Conservation (phyloP, 129 eudicot species). For the Escallonia rubra region DNA sequence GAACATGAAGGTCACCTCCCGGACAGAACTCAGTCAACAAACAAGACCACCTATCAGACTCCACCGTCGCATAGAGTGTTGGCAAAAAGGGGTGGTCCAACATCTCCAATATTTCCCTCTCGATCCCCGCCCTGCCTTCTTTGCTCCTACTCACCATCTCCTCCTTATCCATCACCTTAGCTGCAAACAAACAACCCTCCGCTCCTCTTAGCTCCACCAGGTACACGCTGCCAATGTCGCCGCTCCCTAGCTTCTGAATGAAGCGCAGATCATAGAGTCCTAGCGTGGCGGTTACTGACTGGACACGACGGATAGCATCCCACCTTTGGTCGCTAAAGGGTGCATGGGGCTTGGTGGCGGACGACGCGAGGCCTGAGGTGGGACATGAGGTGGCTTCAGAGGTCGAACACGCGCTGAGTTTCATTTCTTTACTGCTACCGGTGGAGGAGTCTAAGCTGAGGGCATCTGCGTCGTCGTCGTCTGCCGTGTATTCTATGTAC, state of each 20-base stretch:
- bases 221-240: slow-evolving; percentile 76
- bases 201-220: slow-evolving; percentile 64
- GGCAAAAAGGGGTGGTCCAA: slow-evolving; percentile 82
- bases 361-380: slow-evolving; percentile 4
- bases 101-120: slow-evolving; percentile 61
- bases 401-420: slow-evolving; percentile 35
- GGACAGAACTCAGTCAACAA: slow-evolving; percentile 80
- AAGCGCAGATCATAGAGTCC: slow-evolving; percentile 38
- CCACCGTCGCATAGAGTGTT: slow-evolving; percentile 49
- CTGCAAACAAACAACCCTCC: slow-evolving; percentile 58
- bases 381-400: slow-evolving; percentile 30
- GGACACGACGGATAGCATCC: slow-evolving; percentile 30
- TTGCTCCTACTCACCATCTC: slow-evolving; percentile 57
- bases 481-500: not conserved
- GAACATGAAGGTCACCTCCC: slow-evolving; percentile 75
- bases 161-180: slow-evolving; percentile 83
- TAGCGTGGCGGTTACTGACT: slow-evolving; percentile 15
- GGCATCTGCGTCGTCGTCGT: slow-evolving; percentile 18
- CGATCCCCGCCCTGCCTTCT: slow-evolving; percentile 59
- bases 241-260: slow-evolving; percentile 57
- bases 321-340: slow-evolving; percentile 22
- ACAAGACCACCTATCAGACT: slow-evolving; percentile 60
- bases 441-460: slow-evolving; percentile 27
- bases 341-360: slow-evolving; percentile 24
- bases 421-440: slow-evolving; percentile 11